A percentile compares a stretch with the other conserved stretches of the same genome.
Evolutionary conservation across 805 yeast species (phyloP).

Genomic region (Saccharomycopsis fodiens): DNA sequence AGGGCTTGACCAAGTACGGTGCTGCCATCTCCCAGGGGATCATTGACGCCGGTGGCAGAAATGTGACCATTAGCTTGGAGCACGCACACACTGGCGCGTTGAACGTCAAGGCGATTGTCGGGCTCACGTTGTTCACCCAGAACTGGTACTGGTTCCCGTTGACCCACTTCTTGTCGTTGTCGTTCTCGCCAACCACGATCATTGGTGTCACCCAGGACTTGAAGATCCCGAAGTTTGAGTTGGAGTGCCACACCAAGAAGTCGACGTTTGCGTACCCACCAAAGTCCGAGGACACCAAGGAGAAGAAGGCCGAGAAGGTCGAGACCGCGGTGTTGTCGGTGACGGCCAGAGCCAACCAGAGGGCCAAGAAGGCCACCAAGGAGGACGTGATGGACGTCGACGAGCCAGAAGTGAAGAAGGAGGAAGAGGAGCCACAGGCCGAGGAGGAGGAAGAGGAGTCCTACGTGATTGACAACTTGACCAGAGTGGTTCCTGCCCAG

Average conservation of each 20-base stretch:
- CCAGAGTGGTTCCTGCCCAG: conserved; percentile 87
- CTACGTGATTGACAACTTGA: conserved; percentile 66
- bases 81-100: conserved; percentile 83
- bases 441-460: conserved; percentile 38
- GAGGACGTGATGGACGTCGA: conserved; percentile 41
- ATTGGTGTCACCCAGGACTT: conserved; percentile 82
- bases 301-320: conserved; percentile 79
- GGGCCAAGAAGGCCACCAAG: conserved; percentile 63
- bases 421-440: conserved; percentile 21
- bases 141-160: conserved; percentile 99
- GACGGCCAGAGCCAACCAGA: conserved; percentile 87
- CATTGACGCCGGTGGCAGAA: conserved; percentile 97
- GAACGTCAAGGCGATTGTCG: conserved; percentile 87
- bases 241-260: conserved; percentile 75
- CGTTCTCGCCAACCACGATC: conserved; percentile 87
- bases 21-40: conserved; percentile 97
- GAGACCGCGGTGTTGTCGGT: conserved; percentile 93
- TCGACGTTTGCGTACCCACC: conserved; percentile 86
- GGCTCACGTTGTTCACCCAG: conserved; percentile 82
- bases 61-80: conserved; percentile 88
- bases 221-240: conserved; percentile 74
- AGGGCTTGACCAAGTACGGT: conserved; percentile 95
- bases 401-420: conserved; percentile 24
- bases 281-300: conserved; percentile 68
- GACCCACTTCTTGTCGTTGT: conserved; percentile 83